Evolutionary conservation across 805 yeast genomes (phyloP).

Genomic region (Zygosaccharomyces siamensis): DNA sequence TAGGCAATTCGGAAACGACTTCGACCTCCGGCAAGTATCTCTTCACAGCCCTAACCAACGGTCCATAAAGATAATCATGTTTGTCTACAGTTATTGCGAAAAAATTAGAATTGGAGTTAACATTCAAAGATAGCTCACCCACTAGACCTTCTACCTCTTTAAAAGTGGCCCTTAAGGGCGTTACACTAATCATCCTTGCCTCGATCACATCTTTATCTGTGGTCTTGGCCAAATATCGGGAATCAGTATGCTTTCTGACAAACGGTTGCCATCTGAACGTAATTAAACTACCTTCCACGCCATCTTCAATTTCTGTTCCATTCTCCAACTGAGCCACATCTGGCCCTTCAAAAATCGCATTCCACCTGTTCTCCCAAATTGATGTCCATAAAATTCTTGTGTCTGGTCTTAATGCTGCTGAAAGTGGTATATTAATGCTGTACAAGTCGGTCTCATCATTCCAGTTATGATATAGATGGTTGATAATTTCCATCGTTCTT

Average conservation of each 20-base stretch:
- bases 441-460: slow-evolving; percentile 58
- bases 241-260: slow-evolving; percentile 43
- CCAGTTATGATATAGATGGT: slow-evolving; percentile 59
- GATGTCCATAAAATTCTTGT: slow-evolving; percentile 72
- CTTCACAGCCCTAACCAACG: slow-evolving; percentile 33
- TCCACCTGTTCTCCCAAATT: slow-evolving; percentile 79
- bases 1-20: slow-evolving; percentile 28
- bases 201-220: slow-evolving; percentile 70
- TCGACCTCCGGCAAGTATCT: slow-evolving; percentile 34
- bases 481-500: slow-evolving; percentile 58
- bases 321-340: slow-evolving; percentile 12
- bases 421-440: slow-evolving; percentile 78
- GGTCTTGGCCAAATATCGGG: slow-evolving; percentile 35
- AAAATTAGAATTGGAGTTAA: slow-evolving; percentile 1
- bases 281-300: slow-evolving; percentile 39
- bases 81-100: slow-evolving; percentile 32
- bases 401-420: slow-evolving; percentile 43
- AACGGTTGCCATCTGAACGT: slow-evolving; percentile 82
- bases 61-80: slow-evolving; percentile 40
- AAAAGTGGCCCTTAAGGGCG: slow-evolving; percentile 71
- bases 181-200: slow-evolving; percentile 59
- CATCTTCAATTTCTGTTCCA: slow-evolving; percentile 46
- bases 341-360: slow-evolving; percentile 47
- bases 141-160: slow-evolving; percentile 31
- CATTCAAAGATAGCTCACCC: slow-evolving; percentile 18